Conservation (phyloP, 805 yeast genomes). For the Candida michaelii region DNA sequence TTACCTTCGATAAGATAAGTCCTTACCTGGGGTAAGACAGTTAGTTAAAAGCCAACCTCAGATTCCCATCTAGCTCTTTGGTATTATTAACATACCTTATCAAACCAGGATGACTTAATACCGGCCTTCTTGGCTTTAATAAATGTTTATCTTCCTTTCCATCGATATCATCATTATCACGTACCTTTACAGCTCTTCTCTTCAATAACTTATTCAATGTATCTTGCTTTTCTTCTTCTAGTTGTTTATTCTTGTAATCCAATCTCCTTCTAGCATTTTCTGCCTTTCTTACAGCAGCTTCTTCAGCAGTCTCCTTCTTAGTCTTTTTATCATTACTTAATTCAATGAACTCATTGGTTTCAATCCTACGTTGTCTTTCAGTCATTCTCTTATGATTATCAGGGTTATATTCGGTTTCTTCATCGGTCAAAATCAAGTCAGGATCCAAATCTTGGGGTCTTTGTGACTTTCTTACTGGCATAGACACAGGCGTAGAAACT, state of each 20-base stretch:
- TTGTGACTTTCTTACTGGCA: constrained; percentile 2
- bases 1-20: no score
- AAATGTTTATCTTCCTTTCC: constrained; percentile 19
- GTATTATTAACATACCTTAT: constrained; percentile 13
- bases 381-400: constrained; percentile 51
- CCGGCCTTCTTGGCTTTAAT: constrained; percentile 43
- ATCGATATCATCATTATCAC: constrained; percentile 39
- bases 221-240: constrained; percentile 91
- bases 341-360: constrained; percentile 26
- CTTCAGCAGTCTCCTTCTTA: constrained; percentile 75
- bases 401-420: constrained; percentile 46
- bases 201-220: constrained; percentile 83
- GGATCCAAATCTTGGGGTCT: constrained; percentile 35
- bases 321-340: constrained; percentile 44
- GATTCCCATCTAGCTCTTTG: constrained; percentile 19
- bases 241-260: constrained; percentile 74
- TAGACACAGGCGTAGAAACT: background rate
- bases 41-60: constrained; percentile 6
- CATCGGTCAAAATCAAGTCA: constrained; percentile 38
- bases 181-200: constrained; percentile 75
- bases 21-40: no score
- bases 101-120: constrained; percentile 33
- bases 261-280: constrained; percentile 88
- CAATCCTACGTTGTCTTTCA: constrained; percentile 48
- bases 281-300: constrained; percentile 73